Evolutionary conservation across 257 asterid species (phyloP).

Genomic region (Lavandula angustifolia): DNA sequence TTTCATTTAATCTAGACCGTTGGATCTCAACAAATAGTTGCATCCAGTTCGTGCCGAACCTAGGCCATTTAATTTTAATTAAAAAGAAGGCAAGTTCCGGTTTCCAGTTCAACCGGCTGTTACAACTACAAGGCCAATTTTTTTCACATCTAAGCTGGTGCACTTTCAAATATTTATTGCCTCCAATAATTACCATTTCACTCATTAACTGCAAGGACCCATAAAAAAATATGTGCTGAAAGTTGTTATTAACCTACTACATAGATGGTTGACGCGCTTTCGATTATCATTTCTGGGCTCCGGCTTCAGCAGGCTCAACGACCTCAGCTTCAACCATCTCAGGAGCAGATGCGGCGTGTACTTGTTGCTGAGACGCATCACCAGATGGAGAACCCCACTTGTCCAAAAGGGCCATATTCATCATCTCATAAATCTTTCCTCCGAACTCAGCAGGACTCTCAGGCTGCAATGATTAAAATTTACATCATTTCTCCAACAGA

Average conservation of each 20-base stretch:
- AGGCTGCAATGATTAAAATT: slow-evolving; percentile 52
- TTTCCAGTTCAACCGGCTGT: too few species aligned
- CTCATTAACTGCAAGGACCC: background rate
- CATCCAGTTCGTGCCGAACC: too few species aligned
- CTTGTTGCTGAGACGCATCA: slow-evolving; percentile 44
- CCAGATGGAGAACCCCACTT: slow-evolving; percentile 54
- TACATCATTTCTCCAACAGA: background rate
- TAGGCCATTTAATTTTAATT: too few species aligned
- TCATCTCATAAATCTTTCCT: slow-evolving; percentile 94
- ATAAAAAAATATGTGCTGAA: background rate
- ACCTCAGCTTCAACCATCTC: slow-evolving; percentile 78
- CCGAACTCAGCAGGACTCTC: slow-evolving; percentile 96
- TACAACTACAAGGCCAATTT: too few species aligned
- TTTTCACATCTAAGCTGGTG: too few species aligned
- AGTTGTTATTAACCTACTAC: background rate
- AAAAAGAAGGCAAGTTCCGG: too few species aligned
- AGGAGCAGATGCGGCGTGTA: slow-evolving; percentile 31
- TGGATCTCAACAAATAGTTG: too few species aligned
- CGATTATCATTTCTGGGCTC: slow-evolving; percentile 44
- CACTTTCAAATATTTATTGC: too few species aligned
- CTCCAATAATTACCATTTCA: too few species aligned
- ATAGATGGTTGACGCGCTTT: background rate
- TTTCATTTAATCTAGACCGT: too few species aligned
- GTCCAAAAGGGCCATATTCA: slow-evolving; percentile 81
- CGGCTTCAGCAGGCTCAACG: slow-evolving; percentile 66